Evolutionary conservation across 2,329 filamentous ascomycete species (phyloP).

Genomic region (Aplosporella prunicola): DNA sequence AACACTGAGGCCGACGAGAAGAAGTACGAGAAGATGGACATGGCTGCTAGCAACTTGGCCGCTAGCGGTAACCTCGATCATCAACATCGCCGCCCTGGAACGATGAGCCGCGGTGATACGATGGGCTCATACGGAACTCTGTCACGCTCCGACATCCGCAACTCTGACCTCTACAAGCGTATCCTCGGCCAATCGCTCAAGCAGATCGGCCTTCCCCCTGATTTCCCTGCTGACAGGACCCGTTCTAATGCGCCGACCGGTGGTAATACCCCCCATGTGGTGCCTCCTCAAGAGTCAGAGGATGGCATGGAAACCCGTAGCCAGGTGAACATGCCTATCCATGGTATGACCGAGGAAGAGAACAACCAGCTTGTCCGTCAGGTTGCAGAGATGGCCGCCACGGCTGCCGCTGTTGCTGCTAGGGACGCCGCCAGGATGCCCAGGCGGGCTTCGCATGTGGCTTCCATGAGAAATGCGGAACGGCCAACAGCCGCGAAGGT

Average conservation of each 20-base stretch:
- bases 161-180: slow-evolving; percentile 83
- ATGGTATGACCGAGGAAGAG: slow-evolving; percentile 70
- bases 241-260: too few species aligned
- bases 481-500: slow-evolving; percentile 30
- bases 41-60: slow-evolving; percentile 26
- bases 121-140: slow-evolving; percentile 18
- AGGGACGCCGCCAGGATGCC: slow-evolving; percentile 56
- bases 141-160: slow-evolving; percentile 56
- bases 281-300: slow-evolving; percentile 27
- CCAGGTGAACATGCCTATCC: slow-evolving; percentile 38
- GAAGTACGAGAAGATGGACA: slow-evolving; percentile 31
- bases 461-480: slow-evolving; percentile 25
- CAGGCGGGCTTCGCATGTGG: slow-evolving; percentile 40
- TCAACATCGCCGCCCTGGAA: slow-evolving; percentile 14
- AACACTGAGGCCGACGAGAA: slow-evolving; percentile 59
- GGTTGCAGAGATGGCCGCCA: slow-evolving; percentile 88
- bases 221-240: too few species aligned
- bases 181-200: slow-evolving; percentile 85
- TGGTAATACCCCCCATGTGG: slow-evolving; percentile 24
- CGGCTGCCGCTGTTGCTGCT: slow-evolving; percentile 77
- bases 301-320: slow-evolving; percentile 28
- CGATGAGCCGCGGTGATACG: slow-evolving; percentile 23
- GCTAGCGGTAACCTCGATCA: slow-evolving; percentile 19
- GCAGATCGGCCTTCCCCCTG: slow-evolving; percentile 62
- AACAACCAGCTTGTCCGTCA: slow-evolving; percentile 74